These are phyloP conservation scores for Capillidium heterosporum DNA, from an alignment of 371 early-diverging fungal species.

Conservation along the genomic window DNA sequence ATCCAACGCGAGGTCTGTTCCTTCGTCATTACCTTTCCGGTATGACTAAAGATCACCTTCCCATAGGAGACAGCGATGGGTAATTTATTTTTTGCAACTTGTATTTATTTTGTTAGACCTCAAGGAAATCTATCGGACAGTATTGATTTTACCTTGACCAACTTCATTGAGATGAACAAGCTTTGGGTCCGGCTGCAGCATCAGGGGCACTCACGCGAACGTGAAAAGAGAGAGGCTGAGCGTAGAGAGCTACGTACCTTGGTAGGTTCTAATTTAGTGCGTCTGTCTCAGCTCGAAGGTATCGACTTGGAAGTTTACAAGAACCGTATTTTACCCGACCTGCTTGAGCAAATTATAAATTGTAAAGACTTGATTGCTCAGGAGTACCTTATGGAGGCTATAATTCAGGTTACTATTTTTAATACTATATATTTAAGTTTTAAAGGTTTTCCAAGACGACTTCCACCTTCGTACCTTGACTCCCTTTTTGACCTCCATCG, in stretches of 20 bases:
- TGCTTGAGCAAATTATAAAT: conserved; percentile 86
- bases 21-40: conserved; percentile 81
- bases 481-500: conserved; percentile 71
- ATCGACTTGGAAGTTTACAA: conserved; percentile 68
- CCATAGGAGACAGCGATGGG: conserved; percentile 30
- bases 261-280: conserved; percentile 90
- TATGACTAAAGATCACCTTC: conserved; percentile 79
- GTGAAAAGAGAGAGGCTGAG: conserved; percentile 83
- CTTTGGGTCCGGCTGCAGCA: conserved; percentile 95
- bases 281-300: conserved; percentile 76
- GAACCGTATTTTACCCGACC: conserved; percentile 64
- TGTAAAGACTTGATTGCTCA: conserved; percentile 96
- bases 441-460: conserved; percentile 79
- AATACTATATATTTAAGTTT: background rate
- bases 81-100: conserved; percentile 10
- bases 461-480: conserved; percentile 85
- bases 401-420: conserved; percentile 54
- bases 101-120: conserved; percentile 21
- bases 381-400: conserved; percentile 95
- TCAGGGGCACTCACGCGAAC: conserved; percentile 82
- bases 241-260: conserved; percentile 82
- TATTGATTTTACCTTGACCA: conserved; percentile 81
- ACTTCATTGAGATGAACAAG: conserved; percentile 97
- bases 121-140: conserved; percentile 73
- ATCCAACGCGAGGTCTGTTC: conserved; percentile 89